These are phyloP conservation scores for Aaosphaeria pasadenensis DNA, from an alignment of 2,329 filamentous ascomycete species.

Conservation along the genomic window DNA sequence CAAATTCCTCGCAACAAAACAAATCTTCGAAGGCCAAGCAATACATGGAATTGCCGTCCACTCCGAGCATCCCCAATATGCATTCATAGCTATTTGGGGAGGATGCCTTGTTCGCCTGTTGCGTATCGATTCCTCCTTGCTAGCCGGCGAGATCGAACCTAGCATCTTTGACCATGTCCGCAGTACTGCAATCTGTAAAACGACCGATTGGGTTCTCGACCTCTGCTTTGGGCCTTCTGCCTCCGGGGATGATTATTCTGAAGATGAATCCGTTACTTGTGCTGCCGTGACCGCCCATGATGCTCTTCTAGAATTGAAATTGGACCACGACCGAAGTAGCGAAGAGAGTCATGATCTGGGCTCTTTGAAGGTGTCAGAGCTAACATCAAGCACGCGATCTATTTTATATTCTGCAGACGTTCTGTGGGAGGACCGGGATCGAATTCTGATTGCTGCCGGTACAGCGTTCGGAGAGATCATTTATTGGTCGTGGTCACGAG, in stretches of 20 bases:
- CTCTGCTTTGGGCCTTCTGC: constrained; percentile 12
- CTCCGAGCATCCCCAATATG: constrained; percentile 13
- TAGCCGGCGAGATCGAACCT: constrained; percentile 20
- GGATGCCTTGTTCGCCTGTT: constrained; percentile 48
- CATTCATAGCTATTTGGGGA: constrained; percentile 36
- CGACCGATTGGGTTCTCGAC: constrained; percentile 39
- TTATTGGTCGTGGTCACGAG: constrained; percentile 72
- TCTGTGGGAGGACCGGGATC: constrained; percentile 55
- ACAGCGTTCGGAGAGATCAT: constrained; percentile 95
- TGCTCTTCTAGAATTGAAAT: constrained; percentile 59
- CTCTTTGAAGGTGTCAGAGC: constrained; percentile 41
- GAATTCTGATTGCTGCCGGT: constrained; percentile 76
- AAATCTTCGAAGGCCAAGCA: constrained; percentile 64
- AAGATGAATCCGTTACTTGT: constrained; percentile 6
- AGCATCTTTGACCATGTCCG: constrained; percentile 6
- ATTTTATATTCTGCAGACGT: constrained; percentile 85
- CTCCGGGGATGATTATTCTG: not conserved
- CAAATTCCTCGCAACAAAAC: constrained; percentile 30
- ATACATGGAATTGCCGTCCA: constrained; percentile 68
- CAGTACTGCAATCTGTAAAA: constrained; percentile 18
- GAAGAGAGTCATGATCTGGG: not conserved
- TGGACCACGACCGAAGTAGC: constrained; percentile 5
- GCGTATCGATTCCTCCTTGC: constrained; percentile 14
- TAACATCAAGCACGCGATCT: constrained; percentile 68
- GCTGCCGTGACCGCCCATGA: constrained; percentile 78